These are phyloP conservation scores for Calonectria leucothoes DNA, from an alignment of 2,329 filamentous ascomycete species.

Conservation along the genomic window DNA sequence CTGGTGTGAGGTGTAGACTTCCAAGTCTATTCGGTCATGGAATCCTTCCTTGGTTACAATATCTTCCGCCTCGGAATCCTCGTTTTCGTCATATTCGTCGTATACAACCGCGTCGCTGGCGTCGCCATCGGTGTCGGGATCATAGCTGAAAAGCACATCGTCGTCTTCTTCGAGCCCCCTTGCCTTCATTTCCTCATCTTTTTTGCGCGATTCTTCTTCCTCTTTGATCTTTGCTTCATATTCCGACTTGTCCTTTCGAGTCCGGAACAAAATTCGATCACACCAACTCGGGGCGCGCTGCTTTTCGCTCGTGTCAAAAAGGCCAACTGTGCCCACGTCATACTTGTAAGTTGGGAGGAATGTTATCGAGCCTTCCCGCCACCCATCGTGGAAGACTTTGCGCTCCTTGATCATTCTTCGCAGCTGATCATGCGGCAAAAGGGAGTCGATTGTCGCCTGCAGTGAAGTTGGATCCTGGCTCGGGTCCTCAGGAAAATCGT, in stretches of 20 bases:
- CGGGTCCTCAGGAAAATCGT: slow-evolving; percentile 75
- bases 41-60: slow-evolving; percentile 70
- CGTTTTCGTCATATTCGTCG: slow-evolving; percentile 66
- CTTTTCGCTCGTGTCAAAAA: slow-evolving; percentile 97
- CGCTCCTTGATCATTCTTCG: slow-evolving; percentile 76
- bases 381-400: slow-evolving; percentile 91
- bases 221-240: slow-evolving; percentile 74
- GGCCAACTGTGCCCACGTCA: slow-evolving; percentile 89
- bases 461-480: slow-evolving; percentile 86
- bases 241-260: slow-evolving; percentile 74
- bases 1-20: slow-evolving; percentile 88
- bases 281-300: slow-evolving; percentile 95
- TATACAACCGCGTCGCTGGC: slow-evolving; percentile 61
- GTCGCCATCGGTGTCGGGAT: slow-evolving; percentile 80
- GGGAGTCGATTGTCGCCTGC: slow-evolving; percentile 86
- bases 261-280: slow-evolving; percentile 90
- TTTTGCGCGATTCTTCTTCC: slow-evolving; percentile 73
- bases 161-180: slow-evolving; percentile 86
- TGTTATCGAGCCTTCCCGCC: slow-evolving; percentile 87
- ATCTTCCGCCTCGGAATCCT: slow-evolving; percentile 57
- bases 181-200: slow-evolving; percentile 87
- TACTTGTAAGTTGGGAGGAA: slow-evolving; percentile 99
- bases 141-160: slow-evolving; percentile 88
- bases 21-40: slow-evolving; percentile 64
- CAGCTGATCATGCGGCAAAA: slow-evolving; percentile 92